Conservation (phyloP, 208 protist species). For the Leptomonas pyrrhocoris region DNA sequence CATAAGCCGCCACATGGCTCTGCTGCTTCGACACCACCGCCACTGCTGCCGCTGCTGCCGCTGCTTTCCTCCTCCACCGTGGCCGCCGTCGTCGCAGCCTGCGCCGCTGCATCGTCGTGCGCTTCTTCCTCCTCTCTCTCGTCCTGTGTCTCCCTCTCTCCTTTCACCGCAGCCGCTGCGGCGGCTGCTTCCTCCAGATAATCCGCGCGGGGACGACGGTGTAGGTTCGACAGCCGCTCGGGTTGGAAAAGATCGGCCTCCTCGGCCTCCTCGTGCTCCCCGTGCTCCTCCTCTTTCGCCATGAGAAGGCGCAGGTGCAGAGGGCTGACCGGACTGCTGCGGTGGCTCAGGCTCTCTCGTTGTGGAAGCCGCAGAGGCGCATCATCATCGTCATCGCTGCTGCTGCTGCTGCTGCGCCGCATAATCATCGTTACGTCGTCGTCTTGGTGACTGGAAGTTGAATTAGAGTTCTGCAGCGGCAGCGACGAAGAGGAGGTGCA, state of each 20-base stretch:
- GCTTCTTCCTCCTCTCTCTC: too few relatives aligned
- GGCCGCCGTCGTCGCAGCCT: too few relatives aligned
- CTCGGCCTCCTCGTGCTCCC: too few relatives aligned
- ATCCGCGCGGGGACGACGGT: too few relatives aligned
- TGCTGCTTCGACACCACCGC: too few relatives aligned
- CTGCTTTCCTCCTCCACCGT: neutral
- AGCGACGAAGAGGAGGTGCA: neutral
- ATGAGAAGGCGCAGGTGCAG: slow-evolving; percentile 4
- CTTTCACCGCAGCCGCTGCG: too few relatives aligned
- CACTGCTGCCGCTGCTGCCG: neutral
- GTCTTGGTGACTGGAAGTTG: slow-evolving; percentile 3
- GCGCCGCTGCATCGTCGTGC: too few relatives aligned
- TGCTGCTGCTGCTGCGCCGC: slow-evolving; percentile 18
- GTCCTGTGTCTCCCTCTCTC: too few relatives aligned
- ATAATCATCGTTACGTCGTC: slow-evolving; percentile 16
- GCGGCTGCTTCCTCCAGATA: too few relatives aligned
- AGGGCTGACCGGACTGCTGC: slow-evolving; percentile 2
- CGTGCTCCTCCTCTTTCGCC: neutral
- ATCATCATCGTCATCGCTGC: neutral
- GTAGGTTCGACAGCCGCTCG: too few relatives aligned
- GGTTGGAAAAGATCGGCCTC: too few relatives aligned
- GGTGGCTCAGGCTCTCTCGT: neutral
- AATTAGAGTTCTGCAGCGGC: slow-evolving; percentile 9
- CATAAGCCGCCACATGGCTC: too few relatives aligned
- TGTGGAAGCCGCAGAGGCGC: neutral